Conservation (phyloP, 345 rosid genomes). For the Lepidium sativum region DNA sequence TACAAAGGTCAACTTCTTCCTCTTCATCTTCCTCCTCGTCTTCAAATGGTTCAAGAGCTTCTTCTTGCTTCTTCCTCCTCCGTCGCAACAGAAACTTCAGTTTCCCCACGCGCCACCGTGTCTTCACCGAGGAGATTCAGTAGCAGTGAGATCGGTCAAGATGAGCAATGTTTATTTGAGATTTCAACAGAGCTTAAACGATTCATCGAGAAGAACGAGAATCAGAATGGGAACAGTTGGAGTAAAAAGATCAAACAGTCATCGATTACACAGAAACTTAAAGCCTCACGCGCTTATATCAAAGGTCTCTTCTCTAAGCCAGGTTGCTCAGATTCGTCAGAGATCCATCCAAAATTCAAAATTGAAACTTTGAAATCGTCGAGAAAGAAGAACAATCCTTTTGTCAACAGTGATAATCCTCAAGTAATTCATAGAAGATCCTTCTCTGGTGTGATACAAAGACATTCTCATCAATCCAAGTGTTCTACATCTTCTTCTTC, state of each 20-base stretch:
- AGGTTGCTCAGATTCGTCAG: constrained; percentile 40
- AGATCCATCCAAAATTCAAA: constrained; percentile 19
- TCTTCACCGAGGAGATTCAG: constrained; percentile 48
- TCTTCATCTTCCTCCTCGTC: constrained; percentile 80
- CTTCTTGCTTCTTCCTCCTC: constrained; percentile 39
- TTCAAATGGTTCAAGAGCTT: constrained; percentile 68
- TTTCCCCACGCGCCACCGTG: constrained; percentile 23
- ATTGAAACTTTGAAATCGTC: constrained; percentile 23
- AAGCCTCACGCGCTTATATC: constrained; percentile 54
- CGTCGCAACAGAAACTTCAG: not conserved
- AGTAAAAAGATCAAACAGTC: constrained; percentile 49
- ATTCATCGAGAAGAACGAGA: constrained; percentile 27
- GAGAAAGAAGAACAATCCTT: constrained; percentile 36
- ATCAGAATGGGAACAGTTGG: constrained; percentile 15
- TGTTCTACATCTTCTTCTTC: constrained; percentile 32
- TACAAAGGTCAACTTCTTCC: constrained; percentile 93
- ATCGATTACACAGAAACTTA: constrained; percentile 40
- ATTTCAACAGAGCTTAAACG: constrained; percentile 46
- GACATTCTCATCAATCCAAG: constrained; percentile 40
- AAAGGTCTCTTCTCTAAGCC: constrained; percentile 56
- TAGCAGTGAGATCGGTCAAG: constrained; percentile 32
- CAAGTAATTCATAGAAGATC: constrained; percentile 55
- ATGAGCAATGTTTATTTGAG: constrained; percentile 46
- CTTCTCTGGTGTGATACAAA: constrained; percentile 68
- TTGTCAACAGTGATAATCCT: constrained; percentile 7